phyloP scores from a whole-genome alignment of 352 stramenopile genomes.

The Phytophthora palmivora region DNA sequence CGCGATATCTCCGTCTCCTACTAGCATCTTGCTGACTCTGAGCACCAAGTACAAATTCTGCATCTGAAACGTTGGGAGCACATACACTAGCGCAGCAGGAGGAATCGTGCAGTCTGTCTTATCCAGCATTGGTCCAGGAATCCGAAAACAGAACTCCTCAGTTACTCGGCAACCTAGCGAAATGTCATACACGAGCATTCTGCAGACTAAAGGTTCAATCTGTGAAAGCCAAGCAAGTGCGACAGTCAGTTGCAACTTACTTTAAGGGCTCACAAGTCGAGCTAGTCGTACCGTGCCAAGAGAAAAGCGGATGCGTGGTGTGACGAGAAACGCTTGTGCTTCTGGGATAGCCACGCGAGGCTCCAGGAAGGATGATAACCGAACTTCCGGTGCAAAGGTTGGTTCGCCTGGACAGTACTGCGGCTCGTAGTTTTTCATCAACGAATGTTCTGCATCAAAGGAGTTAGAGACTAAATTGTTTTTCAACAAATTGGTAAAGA shows the following conservation, averaged over 20 bases:
- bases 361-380: slow-evolving; percentile 48
- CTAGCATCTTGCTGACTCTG: slow-evolving; percentile 69
- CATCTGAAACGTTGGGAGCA: slow-evolving; percentile 52
- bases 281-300: slow-evolving; percentile 54
- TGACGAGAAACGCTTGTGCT: slow-evolving; percentile 54
- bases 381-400: slow-evolving; percentile 59
- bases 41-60: slow-evolving; percentile 70
- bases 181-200: slow-evolving; percentile 70
- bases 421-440: slow-evolving; percentile 77
- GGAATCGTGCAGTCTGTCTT: slow-evolving; percentile 11
- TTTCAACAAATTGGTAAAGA: neutral
- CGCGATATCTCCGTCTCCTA: slow-evolving; percentile 60
- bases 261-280: neutral
- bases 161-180: slow-evolving; percentile 56
- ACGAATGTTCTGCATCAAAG: slow-evolving; percentile 30
- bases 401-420: slow-evolving; percentile 44
- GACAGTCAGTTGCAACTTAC: neutral
- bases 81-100: slow-evolving; percentile 59
- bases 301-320: slow-evolving; percentile 48
- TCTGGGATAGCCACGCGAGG: slow-evolving; percentile 59
- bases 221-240: slow-evolving; percentile 23
- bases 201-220: slow-evolving; percentile 71
- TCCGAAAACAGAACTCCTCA: slow-evolving; percentile 71
- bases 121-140: slow-evolving; percentile 37
- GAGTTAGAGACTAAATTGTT: neutral